Evolutionary conservation across 345 rosid species (phyloP), one percentile per base, ranked within the genome.

Genomic region (Brassica nigra): DNA sequence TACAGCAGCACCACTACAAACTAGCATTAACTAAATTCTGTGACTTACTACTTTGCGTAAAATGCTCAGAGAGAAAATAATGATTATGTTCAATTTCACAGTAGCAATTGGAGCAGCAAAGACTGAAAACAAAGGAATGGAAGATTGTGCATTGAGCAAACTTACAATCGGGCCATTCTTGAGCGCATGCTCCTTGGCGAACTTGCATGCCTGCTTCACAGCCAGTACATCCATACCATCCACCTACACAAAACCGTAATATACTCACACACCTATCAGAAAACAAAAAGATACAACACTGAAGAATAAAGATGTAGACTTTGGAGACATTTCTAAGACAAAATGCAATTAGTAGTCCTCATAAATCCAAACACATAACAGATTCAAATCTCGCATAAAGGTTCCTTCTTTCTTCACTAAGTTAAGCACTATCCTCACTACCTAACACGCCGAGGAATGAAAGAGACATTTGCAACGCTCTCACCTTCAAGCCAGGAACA

Each of bases 191-290:
- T 91, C 98, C 87, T 95, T 95, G 11, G 99, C 98, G 76, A 91
- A 93, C 82, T 85, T 88, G 88, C 99, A 95, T 4, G 97, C 99
- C 80, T 95, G 98, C 72, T 95, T 95, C 81, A 95, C 99, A 73
- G 98, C 98, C 67, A 95, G 74, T 31, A 79, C 96, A 88, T 95
- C 99, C 99, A 95, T 95, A 65, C 98, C 99, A 81, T 95, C 99
- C 68, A 95, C 98, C 98, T 93, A 80, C 28, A 80, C 55, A 58
- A 57, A 34, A 11, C 15, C 76, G 58, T 7, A 55, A 9, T 16
- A 37, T 52, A 44, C n/a, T 52, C 6, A 23, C 27, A 31, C 42
- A n/a, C 69, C 57, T 23, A 34, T 10, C 64, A 59, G 27, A 61
- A 42, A 42, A 61, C 27, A 4, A 37, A 16, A 63, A 23, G 34